Conservation (phyloP, 2,329 filamentous ascomycete genomes). For the Colletotrichum echinochloae region DNA sequence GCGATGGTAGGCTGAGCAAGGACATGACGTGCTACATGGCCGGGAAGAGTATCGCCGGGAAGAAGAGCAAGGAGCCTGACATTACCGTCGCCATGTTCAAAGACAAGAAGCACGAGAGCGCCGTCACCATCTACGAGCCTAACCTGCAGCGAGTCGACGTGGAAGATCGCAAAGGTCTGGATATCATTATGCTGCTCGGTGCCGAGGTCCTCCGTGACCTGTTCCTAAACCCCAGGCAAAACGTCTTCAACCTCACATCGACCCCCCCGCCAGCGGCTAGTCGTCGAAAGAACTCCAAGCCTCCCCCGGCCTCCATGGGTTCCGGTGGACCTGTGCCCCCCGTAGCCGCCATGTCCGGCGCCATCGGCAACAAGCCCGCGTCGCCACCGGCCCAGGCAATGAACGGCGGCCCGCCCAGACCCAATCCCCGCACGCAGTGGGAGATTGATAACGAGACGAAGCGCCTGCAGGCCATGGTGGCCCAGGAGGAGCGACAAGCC, state of each 20-base stretch:
- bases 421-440: constrained; percentile 49
- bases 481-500: constrained; percentile 62
- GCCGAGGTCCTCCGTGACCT: constrained; percentile 75
- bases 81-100: constrained; percentile 94
- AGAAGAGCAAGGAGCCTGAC: constrained; percentile 91
- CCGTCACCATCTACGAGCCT: constrained; percentile 89
- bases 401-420: constrained; percentile 46
- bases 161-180: constrained; percentile 92
- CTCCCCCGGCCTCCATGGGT: constrained; percentile 45
- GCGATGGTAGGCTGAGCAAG: constrained; percentile 85
- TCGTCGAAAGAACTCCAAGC: constrained; percentile 60
- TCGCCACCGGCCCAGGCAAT: constrained; percentile 37
- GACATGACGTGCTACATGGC: constrained; percentile 91
- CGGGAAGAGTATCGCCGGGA: constrained; percentile 78
- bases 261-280: constrained; percentile 44
- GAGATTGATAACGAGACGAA: constrained; percentile 82
- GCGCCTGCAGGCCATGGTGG: constrained; percentile 70
- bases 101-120: constrained; percentile 71
- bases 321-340: constrained; percentile 37
- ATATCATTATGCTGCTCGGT: constrained; percentile 78
- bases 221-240: constrained; percentile 72
- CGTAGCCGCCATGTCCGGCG: constrained; percentile 55
- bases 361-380: constrained; percentile 49
- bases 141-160: constrained; percentile 92
- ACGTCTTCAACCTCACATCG: constrained; percentile 81